Evolutionary conservation across 768 basidiomycete genomes (phyloP).

Genomic region (Mycena capillaripes): DNA sequence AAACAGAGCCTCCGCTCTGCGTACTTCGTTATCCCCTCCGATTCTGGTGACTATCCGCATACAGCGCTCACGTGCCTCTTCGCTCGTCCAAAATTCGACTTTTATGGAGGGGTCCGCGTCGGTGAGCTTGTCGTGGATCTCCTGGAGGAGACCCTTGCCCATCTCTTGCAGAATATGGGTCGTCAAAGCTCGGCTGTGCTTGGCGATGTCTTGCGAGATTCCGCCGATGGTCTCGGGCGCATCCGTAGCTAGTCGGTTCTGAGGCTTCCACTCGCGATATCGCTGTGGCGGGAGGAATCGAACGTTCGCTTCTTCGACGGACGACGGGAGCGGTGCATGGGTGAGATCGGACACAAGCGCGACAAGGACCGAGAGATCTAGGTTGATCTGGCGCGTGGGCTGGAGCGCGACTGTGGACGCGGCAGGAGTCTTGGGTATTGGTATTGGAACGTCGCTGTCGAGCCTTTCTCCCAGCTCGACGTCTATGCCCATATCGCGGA

Average conservation of each 20-base stretch:
- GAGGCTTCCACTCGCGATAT: conserved; percentile 72
- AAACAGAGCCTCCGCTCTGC: conserved; percentile 76
- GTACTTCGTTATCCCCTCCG: conserved; percentile 77
- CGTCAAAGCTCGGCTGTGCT: conserved; percentile 80
- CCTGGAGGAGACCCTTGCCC: conserved; percentile 70
- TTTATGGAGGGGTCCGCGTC: conserved; percentile 20
- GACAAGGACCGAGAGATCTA: conserved; percentile 89
- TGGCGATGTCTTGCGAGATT: conserved; percentile 55
- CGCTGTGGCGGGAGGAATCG: conserved; percentile 75
- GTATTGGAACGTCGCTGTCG: conserved; percentile 42
- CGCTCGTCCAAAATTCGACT: conserved; percentile 86
- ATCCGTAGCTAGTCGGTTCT: conserved; percentile 3
- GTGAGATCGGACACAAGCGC: conserved; percentile 88
- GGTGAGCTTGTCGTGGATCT: conserved; percentile 67
- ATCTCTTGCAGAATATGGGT: conserved; percentile 85
- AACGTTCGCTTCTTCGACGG: conserved; percentile 68
- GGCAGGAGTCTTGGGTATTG: conserved; percentile 7
- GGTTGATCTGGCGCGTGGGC: conserved; percentile 76
- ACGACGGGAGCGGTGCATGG: conserved; percentile 74
- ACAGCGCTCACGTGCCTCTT: conserved; percentile 80
- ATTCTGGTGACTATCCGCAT: conserved; percentile 86
- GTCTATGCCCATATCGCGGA: conserved; percentile 74
- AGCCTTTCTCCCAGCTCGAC: conserved; percentile 76
- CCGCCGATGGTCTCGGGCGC: conserved; percentile 40
- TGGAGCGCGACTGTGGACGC: conserved; percentile 41